phyloP scores from a whole-genome alignment of 805 yeast species.

The Cyberlindnera mycetangii region DNA sequence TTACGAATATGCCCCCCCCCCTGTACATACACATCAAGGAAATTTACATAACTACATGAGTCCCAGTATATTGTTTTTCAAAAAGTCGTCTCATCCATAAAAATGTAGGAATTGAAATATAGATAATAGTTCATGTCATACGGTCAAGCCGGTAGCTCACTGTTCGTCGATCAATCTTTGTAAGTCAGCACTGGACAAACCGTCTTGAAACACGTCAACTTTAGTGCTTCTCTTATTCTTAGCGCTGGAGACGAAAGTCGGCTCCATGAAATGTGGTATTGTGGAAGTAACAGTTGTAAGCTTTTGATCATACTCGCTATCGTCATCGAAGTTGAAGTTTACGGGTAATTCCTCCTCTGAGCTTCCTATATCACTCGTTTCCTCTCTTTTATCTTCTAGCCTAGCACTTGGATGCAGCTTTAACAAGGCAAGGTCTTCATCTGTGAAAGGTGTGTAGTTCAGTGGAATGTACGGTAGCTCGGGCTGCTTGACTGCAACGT shows the following conservation, averaged over 20 bases:
- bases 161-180: conserved; percentile 23
- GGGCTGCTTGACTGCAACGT: conserved; percentile 37
- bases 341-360: conserved; percentile 21
- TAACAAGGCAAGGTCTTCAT: conserved; percentile 30
- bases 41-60: no score
- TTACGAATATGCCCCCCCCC: background rate
- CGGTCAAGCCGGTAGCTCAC: no score
- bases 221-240: conserved; percentile 14
- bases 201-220: conserved; percentile 18
- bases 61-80: no score
- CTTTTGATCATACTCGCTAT: conserved; percentile 26
- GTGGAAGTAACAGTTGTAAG: background rate
- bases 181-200: conserved; percentile 23
- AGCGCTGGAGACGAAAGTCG: conserved; percentile 26
- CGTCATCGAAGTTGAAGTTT: conserved; percentile 29
- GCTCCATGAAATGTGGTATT: conserved; percentile 26
- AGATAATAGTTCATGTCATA: background rate
- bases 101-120: no score
- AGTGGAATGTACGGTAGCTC: conserved; percentile 44
- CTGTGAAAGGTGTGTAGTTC: conserved; percentile 40
- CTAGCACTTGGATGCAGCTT: conserved; percentile 24
- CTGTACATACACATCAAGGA: background rate
- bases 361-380: conserved; percentile 11
- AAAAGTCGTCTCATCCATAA: background rate
- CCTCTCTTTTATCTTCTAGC: conserved; percentile 12